Percentiles rank a stretch among this genome's conserved stretches.
phyloP scores from a whole-genome alignment of 495 filamentous ascomycete species.

The Staphylotrichum tortipilum region DNA sequence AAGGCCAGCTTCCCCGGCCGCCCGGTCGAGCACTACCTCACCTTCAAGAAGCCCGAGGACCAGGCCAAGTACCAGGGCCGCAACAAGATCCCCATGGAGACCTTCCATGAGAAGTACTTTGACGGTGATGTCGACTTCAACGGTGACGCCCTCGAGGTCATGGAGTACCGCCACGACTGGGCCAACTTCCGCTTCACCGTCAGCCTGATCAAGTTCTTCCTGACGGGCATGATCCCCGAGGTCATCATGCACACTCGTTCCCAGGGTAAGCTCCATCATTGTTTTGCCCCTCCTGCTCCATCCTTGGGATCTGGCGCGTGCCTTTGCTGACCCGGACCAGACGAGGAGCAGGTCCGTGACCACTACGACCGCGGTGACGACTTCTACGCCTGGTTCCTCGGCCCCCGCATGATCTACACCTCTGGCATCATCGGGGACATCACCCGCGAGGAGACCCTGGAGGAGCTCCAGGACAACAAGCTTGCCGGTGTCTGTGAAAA shows the following conservation, averaged over 20 bases:
- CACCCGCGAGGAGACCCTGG: conserved; percentile 65
- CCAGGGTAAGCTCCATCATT: conserved; percentile 45
- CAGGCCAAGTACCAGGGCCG: conserved; percentile 62
- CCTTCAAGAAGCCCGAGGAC: conserved; percentile 70
- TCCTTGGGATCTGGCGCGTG: neutral
- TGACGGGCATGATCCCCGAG: conserved; percentile 57
- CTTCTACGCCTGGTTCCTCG: conserved; percentile 84
- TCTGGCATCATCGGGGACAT: conserved; percentile 73
- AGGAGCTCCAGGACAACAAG: conserved; percentile 87
- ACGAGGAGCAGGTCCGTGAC: conserved; percentile 80
- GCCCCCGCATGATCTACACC: conserved; percentile 86
- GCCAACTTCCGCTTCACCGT: conserved; percentile 72
- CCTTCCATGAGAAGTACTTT: conserved; percentile 87
- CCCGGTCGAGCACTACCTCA: conserved; percentile 75
- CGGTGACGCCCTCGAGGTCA: conserved; percentile 65
- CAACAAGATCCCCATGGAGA: conserved; percentile 77
- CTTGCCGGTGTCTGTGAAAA: conserved; percentile 79
- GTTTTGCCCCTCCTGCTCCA: too few relatives aligned
- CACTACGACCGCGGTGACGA: conserved; percentile 86
- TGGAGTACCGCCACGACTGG: conserved; percentile 87
- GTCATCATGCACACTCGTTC: conserved; percentile 70
- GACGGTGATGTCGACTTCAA: conserved; percentile 80
- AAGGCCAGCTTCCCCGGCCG: conserved; percentile 69
- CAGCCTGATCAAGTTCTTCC: conserved; percentile 44
- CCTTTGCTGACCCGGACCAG: conserved; percentile 32